Evolutionary conservation across 2,329 filamentous ascomycete species (phyloP), one percentile per base, ranked within the genome.

Genomic region (Juglanconis oblonga): DNA sequence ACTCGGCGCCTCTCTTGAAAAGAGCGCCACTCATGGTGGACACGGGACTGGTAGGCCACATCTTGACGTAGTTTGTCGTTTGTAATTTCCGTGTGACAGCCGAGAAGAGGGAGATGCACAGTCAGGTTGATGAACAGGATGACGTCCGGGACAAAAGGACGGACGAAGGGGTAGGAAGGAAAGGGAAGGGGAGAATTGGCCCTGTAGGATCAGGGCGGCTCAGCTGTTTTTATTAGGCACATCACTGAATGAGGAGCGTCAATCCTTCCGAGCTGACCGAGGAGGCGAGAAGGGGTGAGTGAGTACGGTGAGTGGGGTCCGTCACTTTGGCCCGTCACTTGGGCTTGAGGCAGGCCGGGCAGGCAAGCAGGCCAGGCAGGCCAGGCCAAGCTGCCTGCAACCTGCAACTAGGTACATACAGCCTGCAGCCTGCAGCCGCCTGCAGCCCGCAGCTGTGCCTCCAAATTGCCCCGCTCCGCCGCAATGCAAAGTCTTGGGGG

Each of bases 1-100:
- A 8, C n/a, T 61, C 58, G 17, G 50, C 33, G 36, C 59, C 59
- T 33, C 62, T 59, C 52, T 49, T 62, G 32, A 52, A 33, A n/a
- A 64, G 47, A 29, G 59, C 55, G 61, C 57, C 54, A 58, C 53
- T 17, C 32, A 61, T 5, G 8, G 56, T 48, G 56, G 45, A 50
- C 17, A 57, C 35, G 13, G 60, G 54, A 13, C 36, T 54, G 33
- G 58, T 48, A 51, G 47, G 36, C 17, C 45, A 50, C 58, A 55
- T 61, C 5, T 38, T 57, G 42, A 40, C 29, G 17, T 36, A 7
- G 42, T 55, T 54, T 42, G 29, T 24, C n/a, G 31, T 32, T 53
- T 38, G 31, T 17, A 36, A 3, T 14, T 52, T 50, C 47, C 31
- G 36, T 24, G 24, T 2, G 24, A 24, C 24, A 24, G 24, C 32